A percentile compares a stretch with the other conserved stretches of the same genome.
Evolutionary conservation across 2,329 filamentous ascomycete genomes (phyloP).

Genomic region (Calonectria crousiana): DNA sequence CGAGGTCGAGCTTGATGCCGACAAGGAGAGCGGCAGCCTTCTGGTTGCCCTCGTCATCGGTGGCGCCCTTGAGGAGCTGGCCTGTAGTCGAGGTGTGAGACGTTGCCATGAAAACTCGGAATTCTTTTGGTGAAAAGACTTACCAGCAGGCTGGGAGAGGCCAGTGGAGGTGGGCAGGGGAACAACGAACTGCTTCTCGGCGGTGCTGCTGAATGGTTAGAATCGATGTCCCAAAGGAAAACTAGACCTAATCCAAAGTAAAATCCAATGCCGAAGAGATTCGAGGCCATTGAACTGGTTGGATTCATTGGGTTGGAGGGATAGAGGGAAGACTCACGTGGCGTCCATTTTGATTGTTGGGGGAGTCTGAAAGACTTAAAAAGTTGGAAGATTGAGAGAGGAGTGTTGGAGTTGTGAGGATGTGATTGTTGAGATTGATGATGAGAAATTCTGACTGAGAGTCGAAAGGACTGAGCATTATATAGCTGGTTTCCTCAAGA

Average conservation of each 20-base stretch:
- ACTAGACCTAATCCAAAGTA: background rate
- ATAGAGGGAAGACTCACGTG: background rate
- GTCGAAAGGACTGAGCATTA: background rate
- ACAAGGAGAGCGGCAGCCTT: conserved; percentile 9
- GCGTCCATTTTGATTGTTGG: conserved; percentile 5
- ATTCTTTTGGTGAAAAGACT: background rate
- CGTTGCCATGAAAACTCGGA: background rate
- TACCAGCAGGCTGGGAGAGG: conserved; percentile 5
- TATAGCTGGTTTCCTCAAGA: background rate
- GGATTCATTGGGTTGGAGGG: background rate
- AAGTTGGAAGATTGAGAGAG: background rate
- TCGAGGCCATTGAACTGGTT: background rate
- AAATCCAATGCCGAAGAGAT: background rate
- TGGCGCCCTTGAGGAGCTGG: background rate
- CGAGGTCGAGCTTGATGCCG: conserved; percentile 7
- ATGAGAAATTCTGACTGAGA: background rate
- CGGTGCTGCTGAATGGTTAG: background rate
- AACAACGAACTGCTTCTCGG: conserved; percentile 10
- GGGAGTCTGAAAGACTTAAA: background rate
- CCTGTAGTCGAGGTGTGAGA: background rate
- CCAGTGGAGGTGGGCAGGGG: conserved; percentile 6
- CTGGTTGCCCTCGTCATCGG: conserved; percentile 5
- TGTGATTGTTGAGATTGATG: conserved; percentile 6
- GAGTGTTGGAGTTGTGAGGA: background rate
- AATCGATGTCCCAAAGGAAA: background rate